Base-by-base conservation (phyloP, 1,284 basidiomycete genomes). In the Agaricales sp. region DNA sequence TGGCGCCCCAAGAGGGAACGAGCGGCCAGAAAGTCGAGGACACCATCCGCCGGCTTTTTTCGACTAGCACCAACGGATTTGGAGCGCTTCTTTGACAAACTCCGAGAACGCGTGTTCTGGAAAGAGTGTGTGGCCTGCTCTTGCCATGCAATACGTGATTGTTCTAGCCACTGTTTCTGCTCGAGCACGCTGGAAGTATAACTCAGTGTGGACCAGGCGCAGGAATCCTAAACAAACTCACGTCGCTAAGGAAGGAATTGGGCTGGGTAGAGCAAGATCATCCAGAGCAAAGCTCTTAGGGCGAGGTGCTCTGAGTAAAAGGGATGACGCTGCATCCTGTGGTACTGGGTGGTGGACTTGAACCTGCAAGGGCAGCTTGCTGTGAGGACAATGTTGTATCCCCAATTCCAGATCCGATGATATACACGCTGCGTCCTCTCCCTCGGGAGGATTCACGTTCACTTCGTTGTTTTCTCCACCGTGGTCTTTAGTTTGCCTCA, bases 81-180 rank as follows among this genome's bases (percentile, higher is more conserved):
- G 14, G 82, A 67, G 6, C 83, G 73, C 6, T 74, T 67, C 1
- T 81, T 75, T 8, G 82, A 83, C 19, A 84, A 56, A 21, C 69
- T 77, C 24, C 84, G 74, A 4, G 76, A 71, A 8, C 70, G 72
- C 54, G 74, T 78, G 59, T 86, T 85, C 47, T 78, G 77, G 53
- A 86, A 74, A 1, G 84, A 85, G 25, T 65, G 67, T 0, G 67
- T 65, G 1, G 86, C 85, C 54, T 81, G 72, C 3, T 62, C 58
- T 57, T 80, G 76, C 85, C 85, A 88, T 51, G 69, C 65, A 47
- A 73, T 70, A 19, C 86, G 78, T 53, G 87, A 76, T 50, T 68
- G 67, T 19, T 78, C 71, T 12, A 87, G 69, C 47, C 67, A 66
- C 50, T 75, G 67, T 12, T 78, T 75, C 53, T 85, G 80, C 53